phyloP scores from a whole-genome alignment of 2,329 filamentous ascomycete genomes.

The Pyricularia sp. region DNA sequence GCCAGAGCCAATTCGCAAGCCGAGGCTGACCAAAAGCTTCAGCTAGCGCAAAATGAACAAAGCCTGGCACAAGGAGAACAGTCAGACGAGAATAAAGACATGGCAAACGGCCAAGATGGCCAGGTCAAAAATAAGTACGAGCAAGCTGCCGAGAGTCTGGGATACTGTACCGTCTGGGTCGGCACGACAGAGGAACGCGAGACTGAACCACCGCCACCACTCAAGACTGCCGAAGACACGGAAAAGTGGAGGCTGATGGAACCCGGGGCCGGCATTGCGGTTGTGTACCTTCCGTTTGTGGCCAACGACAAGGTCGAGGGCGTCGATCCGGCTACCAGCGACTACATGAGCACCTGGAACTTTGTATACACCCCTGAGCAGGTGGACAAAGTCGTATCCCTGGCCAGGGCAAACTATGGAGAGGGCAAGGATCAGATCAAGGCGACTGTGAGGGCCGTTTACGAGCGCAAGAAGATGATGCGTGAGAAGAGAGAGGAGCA shows the following conservation, averaged over 20 bases:
- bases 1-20: slow-evolving; percentile 52
- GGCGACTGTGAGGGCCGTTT: slow-evolving; percentile 75
- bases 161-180: slow-evolving; percentile 93
- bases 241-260: slow-evolving; percentile 62
- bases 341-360: slow-evolving; percentile 96
- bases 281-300: slow-evolving; percentile 85
- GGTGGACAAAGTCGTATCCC: slow-evolving; percentile 71
- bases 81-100: slow-evolving; percentile 11
- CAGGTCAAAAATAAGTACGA: slow-evolving; percentile 21
- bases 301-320: slow-evolving; percentile 70
- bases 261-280: slow-evolving; percentile 73
- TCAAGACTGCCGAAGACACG: slow-evolving; percentile 36
- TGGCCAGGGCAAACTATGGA: slow-evolving; percentile 79
- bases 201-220: slow-evolving; percentile 36
- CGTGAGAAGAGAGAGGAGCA: slow-evolving; percentile 45
- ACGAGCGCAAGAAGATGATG: slow-evolving; percentile 75
- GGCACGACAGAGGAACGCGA: slow-evolving; percentile 70
- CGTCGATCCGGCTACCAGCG: slow-evolving; percentile 73
- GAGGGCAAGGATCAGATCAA: slow-evolving; percentile 74
- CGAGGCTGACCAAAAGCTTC: slow-evolving; percentile 55
- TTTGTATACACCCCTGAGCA: slow-evolving; percentile 91
- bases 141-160: slow-evolving; percentile 52
- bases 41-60: slow-evolving; percentile 45
- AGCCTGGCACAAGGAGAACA: slow-evolving; percentile 17
- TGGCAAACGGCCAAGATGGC: slow-evolving; percentile 8